Evolutionary conservation across 495 filamentous ascomycete genomes (phyloP).

Genomic region (Pyronema domesticum): DNA sequence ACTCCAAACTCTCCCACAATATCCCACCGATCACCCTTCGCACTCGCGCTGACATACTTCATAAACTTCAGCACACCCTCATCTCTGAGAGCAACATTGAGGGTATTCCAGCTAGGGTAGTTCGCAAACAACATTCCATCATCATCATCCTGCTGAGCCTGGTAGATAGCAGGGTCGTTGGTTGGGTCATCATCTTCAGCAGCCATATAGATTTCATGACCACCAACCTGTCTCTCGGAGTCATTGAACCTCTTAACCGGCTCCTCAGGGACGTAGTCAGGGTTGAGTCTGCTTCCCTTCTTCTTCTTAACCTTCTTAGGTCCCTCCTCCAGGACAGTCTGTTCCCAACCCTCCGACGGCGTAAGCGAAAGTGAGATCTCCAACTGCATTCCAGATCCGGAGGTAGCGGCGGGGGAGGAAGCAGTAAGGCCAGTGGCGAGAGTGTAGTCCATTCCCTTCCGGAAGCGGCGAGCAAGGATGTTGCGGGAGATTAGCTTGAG

Average conservation of each 20-base stretch:
- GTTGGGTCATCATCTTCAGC: constrained; percentile 20
- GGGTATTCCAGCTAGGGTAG: constrained; percentile 72
- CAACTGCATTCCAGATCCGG: not conserved
- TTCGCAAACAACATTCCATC: constrained; percentile 83
- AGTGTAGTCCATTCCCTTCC: constrained; percentile 75
- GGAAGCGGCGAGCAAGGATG: constrained; percentile 64
- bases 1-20: constrained; percentile 52
- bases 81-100: constrained; percentile 79
- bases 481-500: constrained; percentile 45
- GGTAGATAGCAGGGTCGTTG: constrained; percentile 77
- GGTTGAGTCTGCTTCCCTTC: constrained; percentile 1
- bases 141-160: constrained; percentile 48
- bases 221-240: constrained; percentile 17
- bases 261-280: constrained; percentile 5
- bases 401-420: not conserved
- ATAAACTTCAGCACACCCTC: constrained; percentile 75
- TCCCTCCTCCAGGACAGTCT: not conserved
- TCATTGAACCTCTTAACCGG: constrained; percentile 23
- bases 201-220: constrained; percentile 25
- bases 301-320: not conserved
- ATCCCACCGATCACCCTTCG: constrained; percentile 88
- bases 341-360: not conserved
- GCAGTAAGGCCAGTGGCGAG: constrained; percentile 45
- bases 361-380: not conserved
- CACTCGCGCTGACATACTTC: constrained; percentile 75